These are phyloP conservation scores for Mycena galericulata DNA, from an alignment of 768 basidiomycete genomes.

Conservation along the genomic window DNA sequence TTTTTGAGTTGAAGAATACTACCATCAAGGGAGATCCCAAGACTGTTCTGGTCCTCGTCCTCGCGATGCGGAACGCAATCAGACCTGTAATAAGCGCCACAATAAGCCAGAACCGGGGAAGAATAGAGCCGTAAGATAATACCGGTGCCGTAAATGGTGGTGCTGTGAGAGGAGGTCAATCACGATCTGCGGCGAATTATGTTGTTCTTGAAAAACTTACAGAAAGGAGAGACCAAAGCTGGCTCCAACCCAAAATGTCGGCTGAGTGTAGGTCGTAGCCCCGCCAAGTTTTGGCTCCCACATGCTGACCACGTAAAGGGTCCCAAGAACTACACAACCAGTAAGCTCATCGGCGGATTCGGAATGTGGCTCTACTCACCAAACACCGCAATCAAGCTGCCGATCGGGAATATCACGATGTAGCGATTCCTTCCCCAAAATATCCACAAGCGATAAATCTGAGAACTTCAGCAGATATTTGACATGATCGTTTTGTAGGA, in stretches of 20 bases:
- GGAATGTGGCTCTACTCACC: not conserved
- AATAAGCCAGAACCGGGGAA: conserved; percentile 13
- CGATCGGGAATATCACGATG: conserved; percentile 16
- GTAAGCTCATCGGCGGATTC: conserved; percentile 9
- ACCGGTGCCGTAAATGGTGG: conserved; percentile 19
- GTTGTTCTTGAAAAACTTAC: conserved; percentile 10
- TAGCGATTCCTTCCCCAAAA: conserved; percentile 12
- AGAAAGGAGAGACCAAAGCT: conserved; percentile 10
- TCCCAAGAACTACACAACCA: conserved; percentile 15
- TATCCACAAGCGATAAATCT: conserved; percentile 23
- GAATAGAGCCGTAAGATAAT: conserved; percentile 14
- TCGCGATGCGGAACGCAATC: conserved; percentile 14
- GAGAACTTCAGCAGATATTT: conserved; percentile 7
- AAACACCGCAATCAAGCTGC: conserved; percentile 7
- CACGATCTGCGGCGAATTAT: conserved; percentile 8
- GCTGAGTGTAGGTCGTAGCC: conserved; percentile 3
- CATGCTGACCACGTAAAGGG: conserved; percentile 5
- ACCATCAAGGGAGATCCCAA: conserved; percentile 11
- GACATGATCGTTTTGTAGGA: conserved; percentile 1
- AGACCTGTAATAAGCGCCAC: conserved; percentile 6
- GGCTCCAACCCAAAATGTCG: not conserved
- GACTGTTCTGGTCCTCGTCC: conserved; percentile 12
- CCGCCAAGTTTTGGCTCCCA: conserved; percentile 20
- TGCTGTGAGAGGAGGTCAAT: conserved; percentile 16
- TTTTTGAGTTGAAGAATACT: conserved; percentile 4